Percentiles rank a stretch among this genome's conserved stretches.
These are phyloP conservation scores for Asterionellopsis glacialis DNA, from an alignment of 108 stramenopile genomes.

Conservation along the genomic window DNA sequence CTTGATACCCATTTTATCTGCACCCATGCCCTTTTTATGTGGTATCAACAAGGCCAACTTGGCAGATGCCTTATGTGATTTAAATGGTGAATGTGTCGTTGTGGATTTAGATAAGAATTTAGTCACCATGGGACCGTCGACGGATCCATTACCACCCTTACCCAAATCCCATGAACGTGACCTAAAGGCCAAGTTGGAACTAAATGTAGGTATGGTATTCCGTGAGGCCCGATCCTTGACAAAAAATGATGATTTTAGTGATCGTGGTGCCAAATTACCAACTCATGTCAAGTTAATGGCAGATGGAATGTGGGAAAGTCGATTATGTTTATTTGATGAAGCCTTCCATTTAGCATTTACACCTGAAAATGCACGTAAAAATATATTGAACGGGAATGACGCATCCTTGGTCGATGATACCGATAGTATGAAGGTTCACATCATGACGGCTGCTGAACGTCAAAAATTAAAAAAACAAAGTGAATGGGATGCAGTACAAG, in stretches of 20 bases:
- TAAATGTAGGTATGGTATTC: conserved; percentile 66
- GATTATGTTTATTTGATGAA: conserved; percentile 69
- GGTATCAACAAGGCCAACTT: conserved; percentile 81
- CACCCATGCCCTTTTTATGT: conserved; percentile 83
- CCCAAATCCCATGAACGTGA: conserved; percentile 44
- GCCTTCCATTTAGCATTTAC: conserved; percentile 76
- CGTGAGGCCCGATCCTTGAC: conserved; percentile 62
- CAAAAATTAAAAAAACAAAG: conserved; percentile 49
- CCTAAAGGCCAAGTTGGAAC: conserved; percentile 45
- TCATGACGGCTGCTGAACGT: conserved; percentile 45
- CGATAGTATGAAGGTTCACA: conserved; percentile 28
- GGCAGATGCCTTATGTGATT: conserved; percentile 64
- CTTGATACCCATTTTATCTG: conserved; percentile 70
- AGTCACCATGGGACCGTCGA: conserved; percentile 61
- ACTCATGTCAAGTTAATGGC: conserved; percentile 68
- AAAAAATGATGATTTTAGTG: conserved; percentile 65
- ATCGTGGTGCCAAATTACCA: conserved; percentile 58
- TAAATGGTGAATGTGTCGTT: conserved; percentile 72
- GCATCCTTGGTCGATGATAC: conserved; percentile 45
- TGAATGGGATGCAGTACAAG: conserved; percentile 81
- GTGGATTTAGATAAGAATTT: conserved; percentile 80
- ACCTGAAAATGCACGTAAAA: conserved; percentile 70
- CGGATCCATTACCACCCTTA: conserved; percentile 56
- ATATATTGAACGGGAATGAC: conserved; percentile 74
- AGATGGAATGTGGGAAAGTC: conserved; percentile 75